Evolutionary conservation across 148 eudicot genomes (phyloP), one percentile per base, ranked within the genome.

Genomic region (Silene latifolia): DNA sequence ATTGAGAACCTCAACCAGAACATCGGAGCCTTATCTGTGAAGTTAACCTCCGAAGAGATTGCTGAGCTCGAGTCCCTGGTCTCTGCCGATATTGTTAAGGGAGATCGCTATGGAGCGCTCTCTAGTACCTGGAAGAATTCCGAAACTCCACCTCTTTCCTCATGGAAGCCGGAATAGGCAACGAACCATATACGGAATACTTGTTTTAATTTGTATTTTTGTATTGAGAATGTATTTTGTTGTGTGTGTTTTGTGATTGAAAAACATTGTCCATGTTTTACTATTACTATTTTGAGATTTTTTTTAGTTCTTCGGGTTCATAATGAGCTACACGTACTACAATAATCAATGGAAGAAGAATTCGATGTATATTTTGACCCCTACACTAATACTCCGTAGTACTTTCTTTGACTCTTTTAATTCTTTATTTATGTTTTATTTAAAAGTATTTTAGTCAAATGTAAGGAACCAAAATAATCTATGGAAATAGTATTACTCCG

Each of bases 1-100:
- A 76, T 80, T 18, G 80, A 80, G 19, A 85, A 82, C 74, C 77
- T 85, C 67, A 80, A 82, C 65, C 82, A 78, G 48, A 85, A 82
- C 56, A 76, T 82, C 0, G 80, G 76, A 8, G 86, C 88, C 39
- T 66, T 80, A 66, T 82, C 84, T 0, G 84, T 85, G 44, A 82
- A 85, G 78, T 79, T 85, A 4, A 85, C 80, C 1, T 71, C 68
- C 3, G 82, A 85, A 72, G 88, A 82, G 17, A 82, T 80, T 80
- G 73, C 82, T 0, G 87, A 82, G 69, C 79, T 85, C 7, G 85
- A 85, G 73, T 64, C 82, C 12, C 70, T 85, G 39, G 82, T 72
- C 8, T 74, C 81, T 4, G 79, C 27, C 0, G 83, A 72, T 11
- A 48, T n/a, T 39, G 86, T 80, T n/a, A 83, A 76, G 72, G 84